Base-by-base conservation (phyloP, 2,329 filamentous ascomycete genomes). In the Stagonosporopsis rhizophila region DNA sequence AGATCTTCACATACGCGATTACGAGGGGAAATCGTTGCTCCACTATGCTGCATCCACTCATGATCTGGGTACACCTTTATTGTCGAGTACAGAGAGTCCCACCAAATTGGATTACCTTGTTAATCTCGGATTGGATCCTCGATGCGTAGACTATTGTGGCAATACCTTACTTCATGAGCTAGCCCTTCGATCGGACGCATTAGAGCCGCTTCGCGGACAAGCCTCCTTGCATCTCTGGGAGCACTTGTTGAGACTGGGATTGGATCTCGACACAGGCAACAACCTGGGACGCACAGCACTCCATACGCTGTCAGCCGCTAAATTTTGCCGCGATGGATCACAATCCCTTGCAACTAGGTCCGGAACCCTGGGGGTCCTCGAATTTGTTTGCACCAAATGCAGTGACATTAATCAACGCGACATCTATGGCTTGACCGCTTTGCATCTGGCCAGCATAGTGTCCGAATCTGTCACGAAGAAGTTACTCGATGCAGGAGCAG, bases 401-500 rank as follows among this genome's bases (percentile, higher is more conserved):
- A n/a, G 27, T 15, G 12, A 41, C 12, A 15, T 41, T 12, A 17
- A 41, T n/a, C 38, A 41, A 20, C n/a, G n/a, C 11, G 38, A 41
- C 12, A 27, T 14, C 27, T 7, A 41, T 35, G 61, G 61, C 1
- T 14, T 61, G 7, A 65, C 62, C 9, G 28, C 64, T 19, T 40
- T 66, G 11, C 64, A 66, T 44, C 5, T 66, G 6, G 58, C 64
- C 2, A 49, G 41, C 15, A 63, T 56, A 2, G 23, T 56, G 1
- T 74, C 68, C 0, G 63, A 69, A 34, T 15, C 38, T 0, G 35
- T 57, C 5, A 53, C 73, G 1, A 64, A 60, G 17, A 54, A 53
- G 8, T 65, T 81, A 9, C 63, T 82, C 1, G 65, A 69, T 3
- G 68, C 69, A 4, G 77, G 79, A 4, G 78, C 78, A 0, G 66